Base-by-base conservation (phyloP, 2,329 filamentous ascomycete species). In the Ophiostoma sp. region DNA sequence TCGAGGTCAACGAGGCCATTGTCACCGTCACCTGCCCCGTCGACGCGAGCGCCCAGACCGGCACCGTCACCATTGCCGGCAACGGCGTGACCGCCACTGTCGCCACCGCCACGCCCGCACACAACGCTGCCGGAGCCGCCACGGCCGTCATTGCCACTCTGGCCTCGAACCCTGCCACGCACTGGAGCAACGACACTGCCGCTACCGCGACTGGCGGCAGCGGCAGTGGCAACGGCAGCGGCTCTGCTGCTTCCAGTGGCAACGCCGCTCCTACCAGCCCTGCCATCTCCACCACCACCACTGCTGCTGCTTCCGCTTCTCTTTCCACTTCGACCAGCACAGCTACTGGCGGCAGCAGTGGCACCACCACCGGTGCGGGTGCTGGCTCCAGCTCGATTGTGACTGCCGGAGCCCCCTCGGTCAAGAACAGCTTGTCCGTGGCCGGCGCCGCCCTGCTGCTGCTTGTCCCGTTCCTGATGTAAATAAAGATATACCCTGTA, bases 41-140 rank as follows among this genome's bases (percentile, higher is more conserved):
- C 15, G 70, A n/a, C n/a, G 1, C 11, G 7, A 35, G 11, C 64
- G 65, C 68, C 33, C 20, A 69, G 66, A 71, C 72, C 57, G 71
- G 67, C 62, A 48, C 35, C 4, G 65, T 72, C 66, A 39, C 62
- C 23, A 69, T 72, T 48, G 27, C 36, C 62, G 71, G 70, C 41
- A 72, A 74, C 67, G 72, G 73, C 52, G 72, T 74, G n/a, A 74
- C 73, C 1, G 73, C 73, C 66, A 68, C 71, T 2, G 73, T 72
- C 67, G 67, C 71, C 20, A 17, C 33, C 7, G 60, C 65, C 41
- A 31, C 31, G 64, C 52, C 52, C 4, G 52, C 23, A 10, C 52
- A 57, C 10, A 57, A 44, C 36, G 52, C 20, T 20, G 33, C 20
- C 35, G 33, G 20, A 15, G 13, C 27, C 27, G 17, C 31, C 13